Percentiles rank a stretch among this genome's conserved stretches.
Evolutionary conservation across 148 eudicot species (phyloP).

Genomic region (Hydrangea macrophylla): DNA sequence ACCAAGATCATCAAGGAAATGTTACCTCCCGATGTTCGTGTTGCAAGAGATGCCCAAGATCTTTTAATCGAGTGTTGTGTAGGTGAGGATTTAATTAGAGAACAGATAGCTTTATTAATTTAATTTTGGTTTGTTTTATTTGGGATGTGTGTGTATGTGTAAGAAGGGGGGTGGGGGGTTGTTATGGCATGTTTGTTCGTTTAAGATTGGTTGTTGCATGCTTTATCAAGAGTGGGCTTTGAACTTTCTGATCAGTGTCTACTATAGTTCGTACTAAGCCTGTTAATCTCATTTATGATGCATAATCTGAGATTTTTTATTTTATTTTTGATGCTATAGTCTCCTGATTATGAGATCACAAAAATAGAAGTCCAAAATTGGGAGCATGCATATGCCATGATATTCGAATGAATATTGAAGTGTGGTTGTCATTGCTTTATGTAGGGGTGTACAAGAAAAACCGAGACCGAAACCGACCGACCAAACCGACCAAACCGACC

Average conservation of each 20-base stretch:
- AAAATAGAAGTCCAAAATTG: neutral
- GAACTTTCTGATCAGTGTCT: neutral
- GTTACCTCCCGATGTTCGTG: conserved; percentile 98
- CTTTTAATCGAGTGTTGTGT: conserved; percentile 95
- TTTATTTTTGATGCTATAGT: too few relatives aligned
- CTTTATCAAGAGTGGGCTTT: too few relatives aligned
- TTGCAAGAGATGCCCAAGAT: conserved; percentile 97
- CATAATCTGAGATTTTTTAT: neutral
- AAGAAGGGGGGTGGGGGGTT: too few relatives aligned
- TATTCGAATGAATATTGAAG: neutral
- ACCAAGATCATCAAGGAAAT: conserved; percentile 98
- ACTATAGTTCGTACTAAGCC: neutral
- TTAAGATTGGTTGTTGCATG: too few relatives aligned
- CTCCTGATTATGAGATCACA: neutral
- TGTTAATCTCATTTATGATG: neutral
- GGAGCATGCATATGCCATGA: neutral
- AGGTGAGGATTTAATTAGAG: conserved; percentile 44
- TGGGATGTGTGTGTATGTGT: too few relatives aligned
- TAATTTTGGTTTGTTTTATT: too few relatives aligned
- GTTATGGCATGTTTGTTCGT: too few relatives aligned
- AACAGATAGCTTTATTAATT: neutral
- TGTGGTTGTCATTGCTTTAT: neutral
- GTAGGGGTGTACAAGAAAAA: neutral
- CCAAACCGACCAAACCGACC: too few relatives aligned
- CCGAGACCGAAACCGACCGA: too few relatives aligned